Evolutionary conservation across 2,329 filamentous ascomycete genomes (phyloP), one percentile per base, ranked within the genome.

Genomic region (Thermoascus crustaceus): DNA sequence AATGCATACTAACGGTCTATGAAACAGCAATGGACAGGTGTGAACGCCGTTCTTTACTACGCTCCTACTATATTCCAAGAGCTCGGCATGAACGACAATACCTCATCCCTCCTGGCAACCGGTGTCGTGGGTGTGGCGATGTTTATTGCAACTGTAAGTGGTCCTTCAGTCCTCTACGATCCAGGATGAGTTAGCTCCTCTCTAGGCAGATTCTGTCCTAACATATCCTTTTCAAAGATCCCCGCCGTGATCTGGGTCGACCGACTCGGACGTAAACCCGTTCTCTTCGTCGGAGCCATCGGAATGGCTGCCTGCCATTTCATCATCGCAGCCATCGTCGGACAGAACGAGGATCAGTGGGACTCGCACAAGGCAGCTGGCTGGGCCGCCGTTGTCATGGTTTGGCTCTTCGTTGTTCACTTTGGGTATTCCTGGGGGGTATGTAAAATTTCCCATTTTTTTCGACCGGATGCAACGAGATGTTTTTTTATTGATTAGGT

Each of bases 371-470:
- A 55, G 4, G 72, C 72, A 0, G 78, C 79, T 0, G 81, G 80
- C 1, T 85, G 82, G 82, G 80, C 64, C 4, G 72, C 78, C 0
- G 78, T 71, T 3, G 61, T 46, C 7, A 53, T 60, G 40, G 51
- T 59, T 2, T 85, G 81, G 80, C 65, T 85, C 0, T 85, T 82
- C 43, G 76, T 83, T 10, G 64, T 82, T 9, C 73, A 82, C 55
- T 85, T 85, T 47, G 82, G 78, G 21, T 84, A 83, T 52, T 76
- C 71, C 0, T 85, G 80, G 80, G 80, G 81, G 40, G 38, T 37
- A 16, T 42, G 14, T 25, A 33, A 17, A 2, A 24, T 11, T 32
- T n/a, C 33, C 16, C 3, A n/a, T 7, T 7, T 17, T 17, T 17
- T 18, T 7, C 4, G 2, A 17, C 14, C n/a, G 9, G 3, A 29